Conservation (phyloP, 2,329 filamentous ascomycete genomes). For the Fonsecaea erecta region DNA sequence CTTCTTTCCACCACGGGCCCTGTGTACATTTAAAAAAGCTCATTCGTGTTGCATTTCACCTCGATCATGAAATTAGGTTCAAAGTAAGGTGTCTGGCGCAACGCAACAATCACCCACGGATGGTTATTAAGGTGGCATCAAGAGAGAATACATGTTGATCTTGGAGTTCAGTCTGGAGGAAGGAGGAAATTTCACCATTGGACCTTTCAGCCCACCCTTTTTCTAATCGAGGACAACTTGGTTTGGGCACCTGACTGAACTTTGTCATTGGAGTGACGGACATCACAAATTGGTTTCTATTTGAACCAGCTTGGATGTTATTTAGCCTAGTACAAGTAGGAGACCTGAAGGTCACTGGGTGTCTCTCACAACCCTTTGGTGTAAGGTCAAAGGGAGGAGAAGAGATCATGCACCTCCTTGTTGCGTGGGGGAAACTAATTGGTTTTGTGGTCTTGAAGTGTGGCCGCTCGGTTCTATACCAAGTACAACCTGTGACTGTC, state of each 20-base stretch:
- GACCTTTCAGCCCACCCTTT: conserved; percentile 12
- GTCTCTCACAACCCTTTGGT: background rate
- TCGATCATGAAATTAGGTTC: conserved; percentile 30
- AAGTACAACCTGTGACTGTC: too few relatives aligned
- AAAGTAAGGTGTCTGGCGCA: conserved; percentile 36
- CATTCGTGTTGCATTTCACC: conserved; percentile 32
- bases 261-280: conserved; percentile 2
- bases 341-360: background rate
- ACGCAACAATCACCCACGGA: conserved; percentile 13
- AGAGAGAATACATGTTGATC: conserved; percentile 19
- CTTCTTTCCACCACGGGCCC: conserved; percentile 24
- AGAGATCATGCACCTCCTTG: background rate
- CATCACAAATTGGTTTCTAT: background rate
- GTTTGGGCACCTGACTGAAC: conserved; percentile 7
- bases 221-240: conserved; percentile 12
- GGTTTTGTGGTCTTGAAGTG: background rate
- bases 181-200: conserved; percentile 11
- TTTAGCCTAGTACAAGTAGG: conserved; percentile 10
- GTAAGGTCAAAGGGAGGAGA: background rate
- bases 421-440: conserved; percentile 17
- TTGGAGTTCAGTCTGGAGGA: conserved; percentile 6
- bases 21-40: conserved; percentile 37
- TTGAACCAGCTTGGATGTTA: conserved; percentile 18
- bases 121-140: conserved; percentile 17
- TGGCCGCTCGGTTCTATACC: background rate